Percentiles rank a stretch among this genome's conserved stretches.
phyloP scores from a whole-genome alignment of 768 basidiomycete genomes.

The Rhizopogon vesiculosus region DNA sequence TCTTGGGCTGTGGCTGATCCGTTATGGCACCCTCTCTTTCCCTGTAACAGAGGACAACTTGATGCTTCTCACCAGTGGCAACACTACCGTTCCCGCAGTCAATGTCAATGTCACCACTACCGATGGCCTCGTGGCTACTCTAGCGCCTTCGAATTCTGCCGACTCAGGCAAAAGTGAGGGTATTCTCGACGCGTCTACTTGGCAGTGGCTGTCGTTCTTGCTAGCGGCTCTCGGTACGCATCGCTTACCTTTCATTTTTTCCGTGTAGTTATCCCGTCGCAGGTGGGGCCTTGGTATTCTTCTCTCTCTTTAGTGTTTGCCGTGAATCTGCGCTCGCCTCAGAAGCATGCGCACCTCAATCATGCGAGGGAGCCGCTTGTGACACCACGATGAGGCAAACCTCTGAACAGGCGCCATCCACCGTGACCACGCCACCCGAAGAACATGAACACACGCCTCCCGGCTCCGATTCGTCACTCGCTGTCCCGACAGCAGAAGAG shows the following conservation, averaged over 20 bases:
- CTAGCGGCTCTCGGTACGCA: constrained; percentile 77
- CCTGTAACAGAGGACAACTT: constrained; percentile 25
- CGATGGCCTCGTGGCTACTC: too few species aligned
- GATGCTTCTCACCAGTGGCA: constrained; percentile 10
- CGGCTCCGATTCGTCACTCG: neutral
- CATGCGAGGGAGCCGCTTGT: constrained; percentile 41
- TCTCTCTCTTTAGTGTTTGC: constrained; percentile 75
- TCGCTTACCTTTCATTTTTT: neutral
- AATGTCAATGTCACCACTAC: constrained; percentile 1
- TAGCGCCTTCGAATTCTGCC: too few species aligned
- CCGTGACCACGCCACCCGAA: constrained; percentile 9
- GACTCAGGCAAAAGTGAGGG: neutral
- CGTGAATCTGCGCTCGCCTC: constrained; percentile 68
- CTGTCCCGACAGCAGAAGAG: constrained; percentile 24
- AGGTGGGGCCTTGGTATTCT: constrained; percentile 92
- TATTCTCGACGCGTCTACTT: constrained; percentile 42
- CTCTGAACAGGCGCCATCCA: constrained; percentile 37
- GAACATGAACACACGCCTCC: constrained; percentile 22
- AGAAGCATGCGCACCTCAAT: constrained; percentile 15
- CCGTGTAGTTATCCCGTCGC: constrained; percentile 1
- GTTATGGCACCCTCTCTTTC: constrained; percentile 79
- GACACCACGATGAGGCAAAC: constrained; percentile 34
- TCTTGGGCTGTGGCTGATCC: constrained; percentile 89
- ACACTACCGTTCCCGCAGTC: neutral
- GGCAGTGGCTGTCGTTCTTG: constrained; percentile 87